Conservation (phyloP, 2,329 filamentous ascomycete species). For the Sclerotinia subarctica region DNA sequence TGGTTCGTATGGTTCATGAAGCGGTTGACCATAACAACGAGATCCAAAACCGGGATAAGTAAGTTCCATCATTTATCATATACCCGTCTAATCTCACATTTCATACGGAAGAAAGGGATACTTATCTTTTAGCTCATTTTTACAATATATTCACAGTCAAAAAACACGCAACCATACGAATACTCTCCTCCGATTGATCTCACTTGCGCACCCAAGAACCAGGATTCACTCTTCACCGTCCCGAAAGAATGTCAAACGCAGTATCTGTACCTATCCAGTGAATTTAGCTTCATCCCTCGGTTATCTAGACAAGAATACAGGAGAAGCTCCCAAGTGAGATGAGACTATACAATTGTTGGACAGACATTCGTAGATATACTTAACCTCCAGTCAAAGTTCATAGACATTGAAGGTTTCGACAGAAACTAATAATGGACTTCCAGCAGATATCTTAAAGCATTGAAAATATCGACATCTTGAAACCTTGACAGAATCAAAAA, state of each 20-base stretch:
- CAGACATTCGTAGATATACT: neutral
- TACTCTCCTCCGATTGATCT: neutral
- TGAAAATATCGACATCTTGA: neutral
- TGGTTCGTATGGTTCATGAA: neutral
- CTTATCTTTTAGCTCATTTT: neutral
- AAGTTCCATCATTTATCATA: neutral
- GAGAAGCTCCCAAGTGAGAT: too few species aligned
- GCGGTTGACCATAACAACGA: neutral
- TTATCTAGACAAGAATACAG: neutral
- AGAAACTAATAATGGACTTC: neutral
- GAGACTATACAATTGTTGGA: neutral
- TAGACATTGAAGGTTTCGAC: neutral
- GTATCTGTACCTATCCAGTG: neutral
- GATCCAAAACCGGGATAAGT: neutral
- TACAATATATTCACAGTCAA: neutral
- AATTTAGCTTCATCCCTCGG: neutral
- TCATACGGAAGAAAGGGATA: neutral
- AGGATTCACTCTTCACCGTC: neutral
- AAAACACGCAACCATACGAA: neutral
- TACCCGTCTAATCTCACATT: neutral
- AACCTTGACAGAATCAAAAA: conserved; percentile 6
- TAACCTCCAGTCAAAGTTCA: neutral
- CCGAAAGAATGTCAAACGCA: neutral
- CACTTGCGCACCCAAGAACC: neutral
- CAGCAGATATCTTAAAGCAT: neutral